phyloP scores from a whole-genome alignment of 2,329 filamentous ascomycete genomes.

The Colletotrichum shisoi region DNA sequence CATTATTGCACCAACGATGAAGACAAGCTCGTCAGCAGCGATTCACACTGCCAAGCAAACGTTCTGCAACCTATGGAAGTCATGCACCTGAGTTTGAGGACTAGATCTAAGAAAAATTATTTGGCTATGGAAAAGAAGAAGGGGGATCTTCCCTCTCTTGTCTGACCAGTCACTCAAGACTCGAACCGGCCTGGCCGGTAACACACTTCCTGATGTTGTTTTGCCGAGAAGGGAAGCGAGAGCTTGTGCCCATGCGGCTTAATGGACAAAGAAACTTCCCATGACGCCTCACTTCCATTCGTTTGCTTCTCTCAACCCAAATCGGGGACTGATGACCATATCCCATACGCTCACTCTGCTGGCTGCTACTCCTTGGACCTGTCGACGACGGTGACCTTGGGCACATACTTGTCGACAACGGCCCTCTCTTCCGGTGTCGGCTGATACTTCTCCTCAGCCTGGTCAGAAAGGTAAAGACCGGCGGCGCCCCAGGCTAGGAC shows the following conservation, averaged over 20 bases:
- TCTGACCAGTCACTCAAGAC: neutral
- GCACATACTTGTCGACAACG: slow-evolving; percentile 67
- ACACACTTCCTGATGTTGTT: neutral
- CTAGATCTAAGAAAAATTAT: slow-evolving; percentile 34
- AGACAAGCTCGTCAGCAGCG: slow-evolving; percentile 19
- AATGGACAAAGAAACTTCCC: neutral
- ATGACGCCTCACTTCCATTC: slow-evolving; percentile 20
- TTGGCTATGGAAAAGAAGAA: slow-evolving; percentile 8
- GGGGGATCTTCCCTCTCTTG: neutral
- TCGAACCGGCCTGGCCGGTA: no score
- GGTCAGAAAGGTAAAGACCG: slow-evolving; percentile 77
- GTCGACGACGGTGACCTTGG: slow-evolving; percentile 69
- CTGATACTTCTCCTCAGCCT: slow-evolving; percentile 74
- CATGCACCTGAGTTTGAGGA: slow-evolving; percentile 14
- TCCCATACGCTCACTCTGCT: slow-evolving; percentile 6
- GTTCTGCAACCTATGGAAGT: slow-evolving; percentile 12
- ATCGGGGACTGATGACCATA: neutral
- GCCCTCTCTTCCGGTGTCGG: slow-evolving; percentile 77
- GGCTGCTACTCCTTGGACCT: slow-evolving; percentile 41
- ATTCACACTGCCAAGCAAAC: slow-evolving; percentile 6
- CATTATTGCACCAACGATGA: slow-evolving; percentile 18
- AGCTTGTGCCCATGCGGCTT: neutral
- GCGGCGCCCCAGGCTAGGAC: slow-evolving; percentile 78
- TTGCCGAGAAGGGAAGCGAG: neutral
- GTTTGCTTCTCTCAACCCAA: neutral